phyloP scores from a whole-genome alignment of 148 eudicot genomes.

The Mesembryanthemum crystallinum region DNA sequence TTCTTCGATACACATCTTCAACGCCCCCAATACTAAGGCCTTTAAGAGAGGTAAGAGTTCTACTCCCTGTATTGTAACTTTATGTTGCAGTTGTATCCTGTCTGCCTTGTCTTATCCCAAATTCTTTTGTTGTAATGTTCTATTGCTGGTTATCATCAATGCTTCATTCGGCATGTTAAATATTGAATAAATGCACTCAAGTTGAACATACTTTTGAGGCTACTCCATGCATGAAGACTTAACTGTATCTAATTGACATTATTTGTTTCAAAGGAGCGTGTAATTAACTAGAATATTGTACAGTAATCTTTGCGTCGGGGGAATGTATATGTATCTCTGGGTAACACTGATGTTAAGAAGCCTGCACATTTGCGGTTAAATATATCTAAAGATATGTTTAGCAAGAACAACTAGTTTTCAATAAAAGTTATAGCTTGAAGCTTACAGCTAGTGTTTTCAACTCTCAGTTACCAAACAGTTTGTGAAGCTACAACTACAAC shows the following conservation, averaged over 20 bases:
- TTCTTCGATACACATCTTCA: constrained; percentile 73
- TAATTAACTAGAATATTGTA: neutral
- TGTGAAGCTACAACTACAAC: no score
- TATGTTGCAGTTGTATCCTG: neutral
- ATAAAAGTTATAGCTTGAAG: no score
- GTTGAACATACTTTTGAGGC: neutral
- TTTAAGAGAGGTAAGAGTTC: constrained; percentile 54
- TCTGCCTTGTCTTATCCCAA: neutral
- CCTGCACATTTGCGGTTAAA: neutral
- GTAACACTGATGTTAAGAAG: neutral
- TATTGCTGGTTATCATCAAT: neutral
- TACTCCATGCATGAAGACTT: neutral
- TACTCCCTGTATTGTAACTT: neutral
- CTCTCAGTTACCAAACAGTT: no score
- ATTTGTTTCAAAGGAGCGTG: neutral
- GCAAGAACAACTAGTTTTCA: no score
- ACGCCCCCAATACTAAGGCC: constrained; percentile 67
- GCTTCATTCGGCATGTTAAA: neutral
- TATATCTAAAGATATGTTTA: no score
- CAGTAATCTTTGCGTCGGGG: neutral
- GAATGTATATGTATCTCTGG: neutral
- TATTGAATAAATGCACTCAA: neutral
- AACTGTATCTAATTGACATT: neutral
- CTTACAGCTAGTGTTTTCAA: no score
- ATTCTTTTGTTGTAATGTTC: neutral